Evolutionary conservation across 495 filamentous ascomycete species (phyloP), one percentile per base, ranked within the genome.

Genomic region (Apodospora peruviana): DNA sequence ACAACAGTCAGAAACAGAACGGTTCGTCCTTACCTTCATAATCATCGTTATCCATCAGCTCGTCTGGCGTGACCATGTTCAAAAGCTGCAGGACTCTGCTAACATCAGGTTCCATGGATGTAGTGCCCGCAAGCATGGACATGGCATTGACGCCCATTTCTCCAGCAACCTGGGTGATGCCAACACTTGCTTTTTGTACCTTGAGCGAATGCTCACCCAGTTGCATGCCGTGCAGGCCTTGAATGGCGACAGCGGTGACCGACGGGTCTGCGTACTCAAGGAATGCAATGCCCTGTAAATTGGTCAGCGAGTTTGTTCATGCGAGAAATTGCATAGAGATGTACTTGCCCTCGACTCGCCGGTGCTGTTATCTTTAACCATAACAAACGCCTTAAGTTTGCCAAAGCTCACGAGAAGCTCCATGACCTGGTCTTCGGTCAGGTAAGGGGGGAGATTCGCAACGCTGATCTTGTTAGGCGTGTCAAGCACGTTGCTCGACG

Each of bases 71-170:
- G 20, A 97, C 91, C 93, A 97, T 97, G 69, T 99, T 99, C 56
- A 97, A 72, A 38, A 99, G 70, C 68, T 95, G 89, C 50, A 99
- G 60, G 12, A 99, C 91, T 38, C 90, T 80, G 47, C 84, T 81
- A 38, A 80, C 80, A 50, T 91, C 87, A 32, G 86, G 63, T 50
- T 90, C 85, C 37, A 77, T 75, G 25, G 86, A 87, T 7, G 87
- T 91, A 29, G 91, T 96, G 38, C 91, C 90, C 25, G 93, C 93
- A 60, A 99, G 90, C 88, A 97, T 91, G 23, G 90, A 93, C 89
- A 99, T 97, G 52, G 91, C 94, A 53, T 95, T 96, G 51, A 97
- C 91, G 21, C 91, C 85, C 85, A 96, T 91, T 57, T 97, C 93
- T 37, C 90, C 88, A 43, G 87, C 73, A 10, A 88, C 90, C 65